phyloP scores from a whole-genome alignment of 1,284 basidiomycete genomes.

The Pseudozyma hubeiensis region DNA sequence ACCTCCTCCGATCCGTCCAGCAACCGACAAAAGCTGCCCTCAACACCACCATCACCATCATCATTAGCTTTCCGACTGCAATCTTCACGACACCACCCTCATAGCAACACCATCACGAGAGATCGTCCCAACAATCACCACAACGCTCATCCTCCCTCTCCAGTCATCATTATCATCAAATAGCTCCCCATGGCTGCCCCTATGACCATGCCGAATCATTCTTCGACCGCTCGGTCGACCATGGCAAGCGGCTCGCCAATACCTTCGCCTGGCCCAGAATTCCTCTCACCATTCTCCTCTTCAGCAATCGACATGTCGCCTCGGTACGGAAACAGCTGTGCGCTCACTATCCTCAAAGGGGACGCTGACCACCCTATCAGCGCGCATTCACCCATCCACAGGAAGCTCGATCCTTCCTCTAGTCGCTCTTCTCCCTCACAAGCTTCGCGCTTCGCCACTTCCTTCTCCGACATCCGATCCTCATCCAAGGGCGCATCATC shows the following conservation, averaged over 20 bases:
- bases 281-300: constrained; percentile 19
- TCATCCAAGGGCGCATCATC: constrained; percentile 12
- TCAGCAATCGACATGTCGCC: constrained; percentile 18
- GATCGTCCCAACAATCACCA: not conserved
- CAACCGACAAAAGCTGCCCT: too few relatives aligned
- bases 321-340: constrained; percentile 29
- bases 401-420: constrained; percentile 11
- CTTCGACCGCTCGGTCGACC: constrained; percentile 5
- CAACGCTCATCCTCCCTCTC: not conserved
- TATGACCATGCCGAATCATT: constrained; percentile 22
- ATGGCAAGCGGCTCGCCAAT: constrained; percentile 16
- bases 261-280: constrained; percentile 9
- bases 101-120: too few relatives aligned
- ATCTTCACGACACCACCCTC: too few relatives aligned
- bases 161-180: not conserved
- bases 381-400: constrained; percentile 33
- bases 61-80: too few relatives aligned
- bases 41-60: too few relatives aligned
- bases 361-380: constrained; percentile 35
- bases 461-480: constrained; percentile 31
- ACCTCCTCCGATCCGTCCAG: too few relatives aligned
- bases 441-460: constrained; percentile 34
- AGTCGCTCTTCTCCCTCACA: constrained; percentile 2
- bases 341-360: constrained; percentile 48
- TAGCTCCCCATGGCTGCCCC: constrained; percentile 33